These are phyloP conservation scores for Peronosclerospora sorghi DNA, from an alignment of 352 stramenopile species.

Conservation along the genomic window DNA sequence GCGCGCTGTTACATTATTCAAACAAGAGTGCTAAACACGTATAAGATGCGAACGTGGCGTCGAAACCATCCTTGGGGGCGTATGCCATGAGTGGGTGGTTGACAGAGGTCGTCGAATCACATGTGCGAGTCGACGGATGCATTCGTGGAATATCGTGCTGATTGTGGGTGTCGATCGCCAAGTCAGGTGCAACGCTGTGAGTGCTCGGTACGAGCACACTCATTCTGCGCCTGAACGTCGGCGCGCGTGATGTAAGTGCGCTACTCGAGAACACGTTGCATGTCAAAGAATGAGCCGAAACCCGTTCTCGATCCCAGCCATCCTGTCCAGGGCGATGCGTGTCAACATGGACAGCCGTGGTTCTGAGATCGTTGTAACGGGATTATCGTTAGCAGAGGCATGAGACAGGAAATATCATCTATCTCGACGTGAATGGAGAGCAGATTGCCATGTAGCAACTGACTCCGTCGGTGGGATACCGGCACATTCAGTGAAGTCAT, in stretches of 20 bases:
- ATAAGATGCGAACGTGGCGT: not conserved
- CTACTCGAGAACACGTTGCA: not conserved
- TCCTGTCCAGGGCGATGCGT: not conserved
- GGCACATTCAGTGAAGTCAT: not conserved
- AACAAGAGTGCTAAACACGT: not conserved
- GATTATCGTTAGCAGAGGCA: not conserved
- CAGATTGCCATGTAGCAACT: not conserved
- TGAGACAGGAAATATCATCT: not conserved
- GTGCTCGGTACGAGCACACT: not conserved
- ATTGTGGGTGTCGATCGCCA: not conserved
- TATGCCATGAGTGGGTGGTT: not conserved
- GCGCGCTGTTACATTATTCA: not conserved
- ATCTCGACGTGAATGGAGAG: not conserved
- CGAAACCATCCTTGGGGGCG: not conserved
- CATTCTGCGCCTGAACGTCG: not conserved
- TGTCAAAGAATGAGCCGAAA: not conserved
- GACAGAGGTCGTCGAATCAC: too few species aligned
- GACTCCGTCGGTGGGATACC: not conserved
- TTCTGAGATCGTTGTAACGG: not conserved
- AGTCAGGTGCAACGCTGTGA: not conserved
- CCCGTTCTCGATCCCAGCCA: not conserved
- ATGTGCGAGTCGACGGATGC: not conserved
- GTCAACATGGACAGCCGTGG: not conserved
- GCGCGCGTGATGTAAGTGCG: not conserved
- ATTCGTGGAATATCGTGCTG: not conserved